Evolutionary conservation across 176 grass and related monocot species (phyloP), one percentile per base, ranked within the genome.

Genomic region (Eremochloa ophiuroides): DNA sequence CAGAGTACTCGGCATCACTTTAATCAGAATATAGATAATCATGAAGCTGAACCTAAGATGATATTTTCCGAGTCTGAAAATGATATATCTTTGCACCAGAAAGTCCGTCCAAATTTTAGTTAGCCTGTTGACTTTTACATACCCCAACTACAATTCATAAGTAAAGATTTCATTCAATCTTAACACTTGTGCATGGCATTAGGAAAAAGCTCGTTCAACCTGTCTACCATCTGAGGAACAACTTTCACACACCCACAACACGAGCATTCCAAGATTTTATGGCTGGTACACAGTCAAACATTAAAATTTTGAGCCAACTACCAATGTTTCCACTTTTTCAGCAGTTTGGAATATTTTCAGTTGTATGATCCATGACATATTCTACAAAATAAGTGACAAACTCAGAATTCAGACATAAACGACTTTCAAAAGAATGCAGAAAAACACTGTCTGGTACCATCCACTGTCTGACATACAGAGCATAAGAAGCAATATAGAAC

Each of bases 321-420:
- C n/a, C 20, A 47, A 66, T 29, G 1, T 73, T 78, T 35, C 17
- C 4, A 79, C 29, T 83, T 88, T 88, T 76, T 39, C 23, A 66
- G 11, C n/a, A 76, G 80, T 43, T 73, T 78, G 37, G 10, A 83
- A 6, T 72, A 73, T 20, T 69, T 72, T 77, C 22, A 73, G n/a
- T 55, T 56, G 3, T 37, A 50, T 50, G 69, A 56, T 46, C 11
- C 18, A 83, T 56, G 62, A 50, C 16, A 77, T 35, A 76, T 25
- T 73, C 28, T 8, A 83, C 2, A 74, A 39, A 78, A 55, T 15
- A 76, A 61, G 30, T 35, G 20, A 20, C 14, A 35, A 58, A 87
- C 30, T 71, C 2, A 2, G 18, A 83, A 20, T 62, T 83, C 50
- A 74, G 30, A 84, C 61, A 69, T 50, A 23, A 23, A 66, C 0